Base-by-base conservation (phyloP, 257 asterid genomes). In the Coffea eugenioides region DNA sequence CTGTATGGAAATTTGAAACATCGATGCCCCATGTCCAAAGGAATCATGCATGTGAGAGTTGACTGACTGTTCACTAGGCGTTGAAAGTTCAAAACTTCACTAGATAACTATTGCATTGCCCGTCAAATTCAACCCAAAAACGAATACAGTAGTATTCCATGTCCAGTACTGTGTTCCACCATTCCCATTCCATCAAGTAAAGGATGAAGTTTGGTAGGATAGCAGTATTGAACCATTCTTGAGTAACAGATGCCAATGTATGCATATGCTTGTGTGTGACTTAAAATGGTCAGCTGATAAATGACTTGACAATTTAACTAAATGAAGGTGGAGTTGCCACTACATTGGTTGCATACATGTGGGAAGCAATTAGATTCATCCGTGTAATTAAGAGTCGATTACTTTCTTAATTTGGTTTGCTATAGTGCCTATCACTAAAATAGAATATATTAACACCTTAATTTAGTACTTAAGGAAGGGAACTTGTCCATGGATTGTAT, bases 291-390 rank as follows among this genome's bases (percentile, higher is more conserved):
- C 2, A 16, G 8, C 64, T 34, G 31, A 73, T 73, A 73, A 51
- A 27, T 73, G 66, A 73, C 48, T 52, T 73, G 18, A 31, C 77
- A 73, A 73, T 51, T 65, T 31, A 51, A 31, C 18, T 52, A 59
- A 18, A 57, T 48, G 8, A 8, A 74, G 87, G 85, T 84, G 89
- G 86, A 80, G 83, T 43, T 79, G 72, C 86, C 90, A 87, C 90
- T 86, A 61, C 80, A 74, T 57, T 73, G 69, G 79, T 73, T 79
- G 80, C 84, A 76, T 83, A 74, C 87, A 80, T 52, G 80, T 78
- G 81, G 81, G 80, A 80, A 70, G 73, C 85, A 78, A 75, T 79
- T 76, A 39, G 68, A 76, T 73, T 49, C 66, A 59, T 71, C 61
- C 70, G 27, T 45, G 61, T 68, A 31, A 31, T 31, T 31, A 13